Base-by-base conservation (phyloP, 768 basidiomycete species). In the Cyathus striatus region DNA sequence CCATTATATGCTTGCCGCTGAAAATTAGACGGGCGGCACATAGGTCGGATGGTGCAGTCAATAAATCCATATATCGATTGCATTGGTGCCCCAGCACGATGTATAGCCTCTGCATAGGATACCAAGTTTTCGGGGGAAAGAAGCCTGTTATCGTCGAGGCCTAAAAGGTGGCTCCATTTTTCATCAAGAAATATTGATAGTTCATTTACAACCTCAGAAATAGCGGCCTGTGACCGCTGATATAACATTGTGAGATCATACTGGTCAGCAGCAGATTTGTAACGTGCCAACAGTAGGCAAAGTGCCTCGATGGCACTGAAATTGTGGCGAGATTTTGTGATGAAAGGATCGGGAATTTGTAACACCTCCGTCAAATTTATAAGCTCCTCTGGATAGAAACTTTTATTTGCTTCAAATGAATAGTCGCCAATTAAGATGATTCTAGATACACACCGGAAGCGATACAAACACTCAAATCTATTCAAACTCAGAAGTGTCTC, bases 1-100 rank as follows among this genome's bases (percentile, higher is more conserved):
- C 61, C 58, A 41, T 49, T 50, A 40, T 47, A 54, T 12, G 33
- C 44, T 5, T 17, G 9, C 3, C 47, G 37, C 20, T 48, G 47
- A 14, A 23, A 46, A 2, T 17, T 26, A 6, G 21, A 45, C 30
- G 36, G 49, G 30, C 40, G 44, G 35, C 27, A 30, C 9, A 30
- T 30, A n/a, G 9, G 27, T 30, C 27, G 9, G n/a, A 30, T 30
- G n/a, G 27, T 30, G 27, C 27, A 9, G 27, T 30, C 27, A 30
- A 30, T 30, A 30, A 30, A 30, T 30, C 27, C n/a, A n/a, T 9
- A 30, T 9, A 30, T 30, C 9, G 27, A 30, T 9, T 9, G 27
- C 9, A 30, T 9, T 9, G 27, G 27, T 30, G 27, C 9, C 27
- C 27, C 27, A 9, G 9, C 9, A 9, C 9, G 9, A n/a, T 30